Conservation (phyloP, 371 early-diverging fungal species). For the Rhizopus stolonifer region DNA sequence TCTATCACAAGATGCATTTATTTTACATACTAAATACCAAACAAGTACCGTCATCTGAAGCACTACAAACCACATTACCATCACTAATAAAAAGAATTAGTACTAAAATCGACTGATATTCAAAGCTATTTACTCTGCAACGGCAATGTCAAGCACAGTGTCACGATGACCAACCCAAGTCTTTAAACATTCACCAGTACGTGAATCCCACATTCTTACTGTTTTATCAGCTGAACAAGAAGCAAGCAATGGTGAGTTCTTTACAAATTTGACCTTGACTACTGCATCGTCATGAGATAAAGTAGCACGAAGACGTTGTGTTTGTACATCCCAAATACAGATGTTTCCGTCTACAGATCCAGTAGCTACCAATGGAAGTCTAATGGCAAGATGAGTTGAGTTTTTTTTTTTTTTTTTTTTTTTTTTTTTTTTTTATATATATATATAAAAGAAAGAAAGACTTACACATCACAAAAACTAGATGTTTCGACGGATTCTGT, state of each 20-base stretch:
- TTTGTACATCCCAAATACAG: conserved; percentile 84
- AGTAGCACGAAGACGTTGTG: conserved; percentile 69
- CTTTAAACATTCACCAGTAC: conserved; percentile 72
- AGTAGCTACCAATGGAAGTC: conserved; percentile 75
- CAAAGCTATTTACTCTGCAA: conserved; percentile 47
- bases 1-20: conserved; percentile 1
- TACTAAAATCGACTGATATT: neutral
- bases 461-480: conserved; percentile 67
- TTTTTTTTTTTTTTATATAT: too few species aligned
- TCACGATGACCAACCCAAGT: conserved; percentile 87
- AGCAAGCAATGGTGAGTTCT: conserved; percentile 62
- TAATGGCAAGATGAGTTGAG: conserved; percentile 9
- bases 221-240: conserved; percentile 78
- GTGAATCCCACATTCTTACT: conserved; percentile 84
- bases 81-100: conserved; percentile 45
- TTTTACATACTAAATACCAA: conserved; percentile 62
- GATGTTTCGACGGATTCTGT: conserved; percentile 78
- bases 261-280: conserved; percentile 73
- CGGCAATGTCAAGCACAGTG: conserved; percentile 79
- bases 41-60: conserved; percentile 77
- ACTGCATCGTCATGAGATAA: conserved; percentile 82
- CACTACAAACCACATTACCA: conserved; percentile 72
- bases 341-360: conserved; percentile 88
- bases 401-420: too few species aligned
- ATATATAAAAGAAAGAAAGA: neutral